Evolutionary conservation across 345 rosid species (phyloP).

Genomic region (Sonneratia alba): DNA sequence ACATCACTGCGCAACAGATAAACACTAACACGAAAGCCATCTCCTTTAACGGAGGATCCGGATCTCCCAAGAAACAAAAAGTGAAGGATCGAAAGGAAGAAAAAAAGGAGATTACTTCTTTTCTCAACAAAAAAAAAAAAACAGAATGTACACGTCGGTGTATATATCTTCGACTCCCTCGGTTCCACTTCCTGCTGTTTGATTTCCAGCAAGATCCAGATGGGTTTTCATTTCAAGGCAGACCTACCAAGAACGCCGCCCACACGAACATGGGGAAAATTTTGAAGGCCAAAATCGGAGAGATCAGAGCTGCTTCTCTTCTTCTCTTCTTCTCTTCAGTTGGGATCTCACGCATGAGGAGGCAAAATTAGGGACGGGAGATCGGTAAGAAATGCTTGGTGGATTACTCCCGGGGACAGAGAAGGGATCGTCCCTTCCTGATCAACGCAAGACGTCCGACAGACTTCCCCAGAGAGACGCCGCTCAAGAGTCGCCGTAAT

Average conservation of each 20-base stretch:
- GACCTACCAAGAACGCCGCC: slow-evolving; percentile 4
- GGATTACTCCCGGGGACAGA: too few species aligned
- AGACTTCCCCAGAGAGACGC: neutral
- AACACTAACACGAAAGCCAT: slow-evolving; percentile 7
- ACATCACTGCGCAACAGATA: neutral
- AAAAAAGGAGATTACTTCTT: neutral
- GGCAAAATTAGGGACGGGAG: neutral
- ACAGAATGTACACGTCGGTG: neutral
- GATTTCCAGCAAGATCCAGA: neutral
- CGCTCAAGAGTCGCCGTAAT: slow-evolving; percentile 57
- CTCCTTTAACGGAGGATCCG: slow-evolving; percentile 13
- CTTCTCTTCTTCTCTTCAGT: neutral
- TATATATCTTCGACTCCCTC: neutral
- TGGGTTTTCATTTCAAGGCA: neutral
- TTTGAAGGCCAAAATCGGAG: neutral
- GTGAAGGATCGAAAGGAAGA: neutral
- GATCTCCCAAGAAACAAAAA: slow-evolving; percentile 6
- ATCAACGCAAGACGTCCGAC: neutral
- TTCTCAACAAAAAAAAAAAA: too few species aligned
- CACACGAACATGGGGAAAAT: neutral
- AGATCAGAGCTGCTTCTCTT: neutral
- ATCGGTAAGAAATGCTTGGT: too few species aligned
- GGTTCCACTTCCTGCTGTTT: too few species aligned
- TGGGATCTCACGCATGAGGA: neutral
- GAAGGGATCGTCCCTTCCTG: too few species aligned